phyloP scores from a whole-genome alignment of 2,329 filamentous ascomycete genomes.

The Zasmidium cellare region DNA sequence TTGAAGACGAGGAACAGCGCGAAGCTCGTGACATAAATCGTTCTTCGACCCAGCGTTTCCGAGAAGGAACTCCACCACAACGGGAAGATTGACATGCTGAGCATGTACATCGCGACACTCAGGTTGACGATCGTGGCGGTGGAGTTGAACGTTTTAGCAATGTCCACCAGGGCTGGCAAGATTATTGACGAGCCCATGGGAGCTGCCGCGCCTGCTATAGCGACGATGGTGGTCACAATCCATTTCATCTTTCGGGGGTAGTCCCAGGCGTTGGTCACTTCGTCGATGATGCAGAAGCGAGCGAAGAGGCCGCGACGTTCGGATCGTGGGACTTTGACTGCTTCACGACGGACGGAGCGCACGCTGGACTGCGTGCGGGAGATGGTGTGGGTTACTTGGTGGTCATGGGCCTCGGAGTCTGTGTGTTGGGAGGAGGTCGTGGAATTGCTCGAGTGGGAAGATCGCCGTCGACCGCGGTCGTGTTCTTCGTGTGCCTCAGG shows the following conservation, averaged over 20 bases:
- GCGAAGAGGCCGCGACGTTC: constrained; percentile 72
- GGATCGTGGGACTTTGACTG: constrained; percentile 49
- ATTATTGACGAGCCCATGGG: constrained; percentile 85
- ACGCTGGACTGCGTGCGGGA: constrained; percentile 28
- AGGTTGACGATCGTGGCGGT: constrained; percentile 70
- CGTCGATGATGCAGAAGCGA: constrained; percentile 69
- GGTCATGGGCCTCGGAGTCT: constrained; percentile 26
- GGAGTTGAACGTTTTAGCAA: constrained; percentile 63
- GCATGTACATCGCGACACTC: constrained; percentile 77
- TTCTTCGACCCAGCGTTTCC: constrained; percentile 68
- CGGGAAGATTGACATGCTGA: constrained; percentile 76
- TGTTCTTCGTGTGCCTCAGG: background rate
- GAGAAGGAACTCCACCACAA: constrained; percentile 86
- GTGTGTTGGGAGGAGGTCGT: constrained; percentile 27
- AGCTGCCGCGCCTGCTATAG: constrained; percentile 72
- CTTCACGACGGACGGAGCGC: constrained; percentile 29
- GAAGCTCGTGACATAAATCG: constrained; percentile 78
- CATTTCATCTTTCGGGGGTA: constrained; percentile 78
- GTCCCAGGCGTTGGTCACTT: constrained; percentile 73
- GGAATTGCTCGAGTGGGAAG: background rate
- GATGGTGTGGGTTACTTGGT: constrained; percentile 26
- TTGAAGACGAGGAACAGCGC: constrained; percentile 70
- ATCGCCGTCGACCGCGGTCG: background rate
- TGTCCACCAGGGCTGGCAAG: constrained; percentile 68
- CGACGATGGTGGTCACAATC: constrained; percentile 76